A percentile compares a stretch with the other conserved stretches of the same genome.
Conservation (phyloP, 1,284 basidiomycete species). For the Trametes polyzona region DNA sequence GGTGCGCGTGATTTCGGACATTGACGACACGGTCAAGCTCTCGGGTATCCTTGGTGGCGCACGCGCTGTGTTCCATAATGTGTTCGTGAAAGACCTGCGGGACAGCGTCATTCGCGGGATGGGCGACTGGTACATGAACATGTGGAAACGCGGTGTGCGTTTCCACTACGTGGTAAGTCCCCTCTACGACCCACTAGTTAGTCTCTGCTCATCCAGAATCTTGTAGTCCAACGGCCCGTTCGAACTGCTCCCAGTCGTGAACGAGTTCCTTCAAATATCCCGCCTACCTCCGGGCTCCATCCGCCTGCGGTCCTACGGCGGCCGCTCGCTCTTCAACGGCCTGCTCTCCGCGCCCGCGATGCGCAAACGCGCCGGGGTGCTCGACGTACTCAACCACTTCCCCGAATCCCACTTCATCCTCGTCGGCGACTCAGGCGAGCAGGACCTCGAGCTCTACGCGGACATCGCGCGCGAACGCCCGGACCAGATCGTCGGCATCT, state of each 20-base stretch:
- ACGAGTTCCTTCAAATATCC: conserved; percentile 77
- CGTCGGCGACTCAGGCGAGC: conserved; percentile 87
- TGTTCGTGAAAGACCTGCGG: conserved; percentile 75
- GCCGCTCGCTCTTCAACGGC: conserved; percentile 79
- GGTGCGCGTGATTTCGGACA: conserved; percentile 86
- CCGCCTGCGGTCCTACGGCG: conserved; percentile 81
- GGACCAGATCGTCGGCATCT: conserved; percentile 69
- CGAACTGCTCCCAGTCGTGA: conserved; percentile 81
- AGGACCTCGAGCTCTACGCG: conserved; percentile 86
- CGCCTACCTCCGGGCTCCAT: conserved; percentile 73
- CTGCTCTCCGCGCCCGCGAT: conserved; percentile 74
- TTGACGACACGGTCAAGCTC: conserved; percentile 93
- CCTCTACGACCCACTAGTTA: neutral
- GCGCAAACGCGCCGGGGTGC: conserved; percentile 79
- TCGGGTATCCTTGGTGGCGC: conserved; percentile 77
- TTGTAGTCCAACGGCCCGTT: conserved; percentile 85
- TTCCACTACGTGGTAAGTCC: conserved; percentile 86
- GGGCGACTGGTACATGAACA: conserved; percentile 77
- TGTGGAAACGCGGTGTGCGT: conserved; percentile 71
- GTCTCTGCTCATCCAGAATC: neutral
- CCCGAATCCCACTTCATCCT: conserved; percentile 78
- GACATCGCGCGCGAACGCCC: conserved; percentile 71
- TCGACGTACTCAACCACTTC: conserved; percentile 81
- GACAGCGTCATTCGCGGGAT: conserved; percentile 87
- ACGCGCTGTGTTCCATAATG: conserved; percentile 76